These are phyloP conservation scores for Cryoendolithus antarcticus DNA, from an alignment of 2,329 filamentous ascomycete species.

Conservation along the genomic window DNA sequence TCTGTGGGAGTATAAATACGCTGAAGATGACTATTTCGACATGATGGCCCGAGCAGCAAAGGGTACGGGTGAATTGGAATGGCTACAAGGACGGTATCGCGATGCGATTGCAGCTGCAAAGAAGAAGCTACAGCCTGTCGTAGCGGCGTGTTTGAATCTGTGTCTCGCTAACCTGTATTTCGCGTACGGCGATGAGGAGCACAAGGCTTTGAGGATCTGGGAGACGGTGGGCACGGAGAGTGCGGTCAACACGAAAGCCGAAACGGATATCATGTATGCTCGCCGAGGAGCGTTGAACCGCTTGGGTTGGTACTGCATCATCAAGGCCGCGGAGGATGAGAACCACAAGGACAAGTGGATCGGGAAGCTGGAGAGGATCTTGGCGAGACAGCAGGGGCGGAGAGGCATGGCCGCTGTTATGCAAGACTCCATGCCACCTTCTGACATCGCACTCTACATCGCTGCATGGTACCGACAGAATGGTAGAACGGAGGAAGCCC, in stretches of 20 bases:
- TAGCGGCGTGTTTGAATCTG: neutral
- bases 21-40: neutral
- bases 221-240: neutral
- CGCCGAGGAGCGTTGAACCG: neutral
- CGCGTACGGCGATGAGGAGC: neutral
- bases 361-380: neutral
- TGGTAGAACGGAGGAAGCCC: neutral
- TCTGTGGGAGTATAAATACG: constrained; percentile 1
- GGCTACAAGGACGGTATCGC: constrained; percentile 3
- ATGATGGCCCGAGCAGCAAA: constrained; percentile 3
- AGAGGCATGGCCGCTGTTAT: neutral
- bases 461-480: neutral
- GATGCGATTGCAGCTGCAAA: constrained; percentile 1
- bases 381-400: neutral
- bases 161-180: neutral
- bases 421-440: neutral
- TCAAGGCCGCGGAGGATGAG: neutral
- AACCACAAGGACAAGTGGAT: neutral
- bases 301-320: constrained; percentile 1
- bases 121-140: neutral
- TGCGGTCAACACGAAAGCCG: neutral
- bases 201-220: neutral
- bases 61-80: constrained; percentile 6
- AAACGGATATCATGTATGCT: neutral
- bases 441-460: constrained; percentile 1